These are phyloP conservation scores for Gentiana straminea DNA, from an alignment of 257 asterid species.

Conservation along the genomic window DNA sequence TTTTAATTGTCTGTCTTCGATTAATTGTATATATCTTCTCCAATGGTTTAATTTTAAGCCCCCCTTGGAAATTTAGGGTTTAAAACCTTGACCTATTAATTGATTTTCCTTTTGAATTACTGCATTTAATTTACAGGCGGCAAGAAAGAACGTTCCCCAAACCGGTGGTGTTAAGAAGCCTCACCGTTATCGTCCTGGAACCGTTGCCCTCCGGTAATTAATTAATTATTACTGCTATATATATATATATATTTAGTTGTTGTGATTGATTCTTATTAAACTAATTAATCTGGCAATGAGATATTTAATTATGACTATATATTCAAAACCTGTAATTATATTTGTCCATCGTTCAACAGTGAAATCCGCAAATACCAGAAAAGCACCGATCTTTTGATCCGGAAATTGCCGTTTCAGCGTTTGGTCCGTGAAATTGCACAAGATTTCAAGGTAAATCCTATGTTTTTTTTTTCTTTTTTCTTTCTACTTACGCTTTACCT, in stretches of 20 bases:
- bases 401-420: conserved; percentile 68
- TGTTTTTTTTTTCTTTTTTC: too few relatives aligned
- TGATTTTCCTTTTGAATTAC: too few relatives aligned
- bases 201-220: conserved; percentile 62
- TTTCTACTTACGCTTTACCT: neutral
- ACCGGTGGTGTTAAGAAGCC: conserved; percentile 88
- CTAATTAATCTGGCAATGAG: neutral
- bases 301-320: too few relatives aligned
- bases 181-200: conserved; percentile 74
- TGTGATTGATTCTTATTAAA: too few relatives aligned
- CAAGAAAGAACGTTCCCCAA: conserved; percentile 63
- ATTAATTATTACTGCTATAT: too few relatives aligned
- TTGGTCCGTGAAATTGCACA: conserved; percentile 49
- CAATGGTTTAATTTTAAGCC: too few relatives aligned
- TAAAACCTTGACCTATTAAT: too few relatives aligned
- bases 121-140: conserved; percentile 29
- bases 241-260: too few relatives aligned
- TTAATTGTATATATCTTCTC: too few relatives aligned
- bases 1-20: neutral
- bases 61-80: too few relatives aligned
- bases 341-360: conserved; percentile 16
- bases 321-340: neutral
- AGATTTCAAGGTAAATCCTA: conserved; percentile 31
- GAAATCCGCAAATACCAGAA: conserved; percentile 74
- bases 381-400: conserved; percentile 70